Conservation (phyloP, 257 asterid species). For the Solanum clarkiae region DNA sequence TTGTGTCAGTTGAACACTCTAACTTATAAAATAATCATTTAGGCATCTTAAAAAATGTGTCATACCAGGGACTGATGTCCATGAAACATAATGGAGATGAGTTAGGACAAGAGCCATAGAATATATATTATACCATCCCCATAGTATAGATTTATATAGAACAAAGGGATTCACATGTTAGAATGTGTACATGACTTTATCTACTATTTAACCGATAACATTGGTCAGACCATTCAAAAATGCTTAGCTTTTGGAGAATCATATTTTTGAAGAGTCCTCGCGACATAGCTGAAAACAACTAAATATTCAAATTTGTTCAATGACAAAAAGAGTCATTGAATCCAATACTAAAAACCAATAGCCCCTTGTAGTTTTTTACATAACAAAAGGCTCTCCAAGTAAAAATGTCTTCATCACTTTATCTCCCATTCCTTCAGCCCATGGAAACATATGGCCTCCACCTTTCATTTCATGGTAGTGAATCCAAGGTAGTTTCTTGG, state of each 20-base stretch:
- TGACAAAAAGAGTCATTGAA: neutral
- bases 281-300: neutral
- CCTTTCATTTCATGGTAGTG: slow-evolving; percentile 70
- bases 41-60: neutral
- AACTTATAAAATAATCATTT: too few relatives aligned
- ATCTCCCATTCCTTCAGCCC: slow-evolving; percentile 49
- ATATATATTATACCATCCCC: neutral
- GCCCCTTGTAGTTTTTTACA: neutral
- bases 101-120: neutral
- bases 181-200: slow-evolving; percentile 36
- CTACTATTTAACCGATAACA: slow-evolving; percentile 19
- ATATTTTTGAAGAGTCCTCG: neutral
- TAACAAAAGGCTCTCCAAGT: slow-evolving; percentile 15
- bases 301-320: neutral
- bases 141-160: neutral
- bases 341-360: neutral
- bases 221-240: neutral
- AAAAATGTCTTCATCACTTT: slow-evolving; percentile 40
- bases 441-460: slow-evolving; percentile 66
- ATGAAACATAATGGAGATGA: neutral
- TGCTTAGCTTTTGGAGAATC: neutral
- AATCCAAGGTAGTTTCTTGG: slow-evolving; percentile 61
- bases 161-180: slow-evolving; percentile 16
- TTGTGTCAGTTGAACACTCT: neutral
- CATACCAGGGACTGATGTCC: neutral